Base-by-base conservation (phyloP, 805 yeast genomes). In the Zygosaccharomyces gambellarensis region DNA sequence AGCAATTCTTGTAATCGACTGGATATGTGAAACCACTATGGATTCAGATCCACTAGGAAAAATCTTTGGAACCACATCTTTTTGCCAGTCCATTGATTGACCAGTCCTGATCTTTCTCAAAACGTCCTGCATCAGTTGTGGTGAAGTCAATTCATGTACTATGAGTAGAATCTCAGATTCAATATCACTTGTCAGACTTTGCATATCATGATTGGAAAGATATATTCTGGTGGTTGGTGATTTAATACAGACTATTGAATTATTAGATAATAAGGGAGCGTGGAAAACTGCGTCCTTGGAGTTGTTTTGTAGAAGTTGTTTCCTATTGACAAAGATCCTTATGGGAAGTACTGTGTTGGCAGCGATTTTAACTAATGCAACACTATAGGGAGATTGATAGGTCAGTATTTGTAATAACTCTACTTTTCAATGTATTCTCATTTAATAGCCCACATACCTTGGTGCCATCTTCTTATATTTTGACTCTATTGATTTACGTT, bases 261-360 rank as follows among this genome's bases (percentile, higher is more conserved):
- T 67, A 39, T 61, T 67, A 1, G 71, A 62, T n/a, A 65, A 49
- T 10, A 67, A 46, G 0, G 71, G 71, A 4, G 70, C 63, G 28
- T 67, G 66, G 40, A 67, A 63, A 4, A 62, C 45, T 1, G 65
- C 50, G 5, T 56, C 51, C 7, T 47, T 46, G 12, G 57, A 39
- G 46, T 44, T 54, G 39, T 57, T 65, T 27, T 58, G 52, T 14
- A 62, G 39, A n/a, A 65, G 31, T 43, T 61, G 59, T 41, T 58
- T 59, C 29, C 70, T 55, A 43, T 65, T 65, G 29, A 65, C 52
- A 48, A 62, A 65, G 19, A 65, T 54, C 22, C 66, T 45, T 10
- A 65, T 30, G 1, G 65, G 66, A 5, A 65, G 45, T 3, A 59
- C 50, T 7, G 56, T 50, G 30, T 59, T 55, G n/a, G 54, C 42